These are phyloP conservation scores for Sugiyamaella valdiviana DNA, from an alignment of 805 yeast species.

Conservation along the genomic window DNA sequence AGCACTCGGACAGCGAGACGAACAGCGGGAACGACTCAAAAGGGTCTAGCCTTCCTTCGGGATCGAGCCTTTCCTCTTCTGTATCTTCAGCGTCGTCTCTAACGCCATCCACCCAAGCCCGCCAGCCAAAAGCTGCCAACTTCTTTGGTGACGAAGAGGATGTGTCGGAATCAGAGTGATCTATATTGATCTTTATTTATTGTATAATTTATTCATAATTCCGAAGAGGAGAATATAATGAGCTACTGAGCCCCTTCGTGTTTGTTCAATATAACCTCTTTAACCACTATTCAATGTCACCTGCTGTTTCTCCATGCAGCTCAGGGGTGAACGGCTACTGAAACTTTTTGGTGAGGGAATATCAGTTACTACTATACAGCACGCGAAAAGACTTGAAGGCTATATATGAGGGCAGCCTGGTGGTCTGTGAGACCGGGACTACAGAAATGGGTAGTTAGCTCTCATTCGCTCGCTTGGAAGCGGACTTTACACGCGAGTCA, in stretches of 20 bases:
- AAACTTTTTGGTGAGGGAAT: no score
- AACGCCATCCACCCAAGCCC: neutral
- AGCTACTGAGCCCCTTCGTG: neutral
- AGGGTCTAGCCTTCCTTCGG: neutral
- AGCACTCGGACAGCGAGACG: neutral
- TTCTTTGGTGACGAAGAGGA: neutral
- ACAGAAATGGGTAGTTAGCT: neutral
- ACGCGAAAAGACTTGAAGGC: no score
- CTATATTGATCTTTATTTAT: no score
- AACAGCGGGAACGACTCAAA: neutral
- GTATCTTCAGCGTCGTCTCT: neutral
- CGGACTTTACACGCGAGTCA: neutral
- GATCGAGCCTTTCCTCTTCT: neutral
- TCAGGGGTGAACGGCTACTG: neutral
- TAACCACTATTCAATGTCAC: neutral
- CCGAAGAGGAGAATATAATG: no score
- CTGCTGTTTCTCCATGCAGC: neutral
- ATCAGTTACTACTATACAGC: no score
- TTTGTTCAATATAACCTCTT: neutral
- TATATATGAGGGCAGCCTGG: neutral
- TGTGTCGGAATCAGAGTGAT: slow-evolving; percentile 1
- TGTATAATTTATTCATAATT: no score
- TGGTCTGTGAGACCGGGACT: neutral
- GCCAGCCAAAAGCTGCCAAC: neutral
- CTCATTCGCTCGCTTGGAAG: neutral